phyloP scores from a whole-genome alignment of 2,329 filamentous ascomycete species.

The Aspergillus carbonarius region DNA sequence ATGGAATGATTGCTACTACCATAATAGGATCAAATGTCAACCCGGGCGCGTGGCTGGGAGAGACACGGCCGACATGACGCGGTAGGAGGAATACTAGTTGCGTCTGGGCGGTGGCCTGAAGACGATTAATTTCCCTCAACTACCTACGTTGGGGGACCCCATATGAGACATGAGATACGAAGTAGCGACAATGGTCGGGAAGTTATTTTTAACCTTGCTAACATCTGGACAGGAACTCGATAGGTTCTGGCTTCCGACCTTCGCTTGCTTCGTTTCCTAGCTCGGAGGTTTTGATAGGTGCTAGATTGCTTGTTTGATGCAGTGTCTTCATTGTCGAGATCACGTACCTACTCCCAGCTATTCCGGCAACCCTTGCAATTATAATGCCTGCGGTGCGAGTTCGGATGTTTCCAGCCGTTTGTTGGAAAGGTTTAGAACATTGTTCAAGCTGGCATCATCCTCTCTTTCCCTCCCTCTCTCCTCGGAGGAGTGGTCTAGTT shows the following conservation, averaged over 20 bases:
- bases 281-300: background rate
- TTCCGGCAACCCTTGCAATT: background rate
- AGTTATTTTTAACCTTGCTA: background rate
- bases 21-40: background rate
- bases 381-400: background rate
- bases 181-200: background rate
- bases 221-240: background rate
- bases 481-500: background rate
- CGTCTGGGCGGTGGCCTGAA: background rate
- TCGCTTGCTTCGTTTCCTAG: background rate
- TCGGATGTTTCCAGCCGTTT: background rate
- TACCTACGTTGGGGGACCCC: background rate
- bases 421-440: background rate
- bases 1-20: background rate
- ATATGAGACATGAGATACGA: background rate
- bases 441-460: background rate
- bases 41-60: background rate
- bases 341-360: background rate
- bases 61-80: background rate
- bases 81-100: background rate
- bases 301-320: background rate
- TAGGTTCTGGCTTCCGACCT: background rate
- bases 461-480: too few relatives aligned
- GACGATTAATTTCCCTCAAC: background rate
- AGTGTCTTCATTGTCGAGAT: background rate